Percentiles rank a stretch among this genome's conserved stretches.
phyloP scores from a whole-genome alignment of 768 basidiomycete genomes.

The Hirschioporus abietinus region DNA sequence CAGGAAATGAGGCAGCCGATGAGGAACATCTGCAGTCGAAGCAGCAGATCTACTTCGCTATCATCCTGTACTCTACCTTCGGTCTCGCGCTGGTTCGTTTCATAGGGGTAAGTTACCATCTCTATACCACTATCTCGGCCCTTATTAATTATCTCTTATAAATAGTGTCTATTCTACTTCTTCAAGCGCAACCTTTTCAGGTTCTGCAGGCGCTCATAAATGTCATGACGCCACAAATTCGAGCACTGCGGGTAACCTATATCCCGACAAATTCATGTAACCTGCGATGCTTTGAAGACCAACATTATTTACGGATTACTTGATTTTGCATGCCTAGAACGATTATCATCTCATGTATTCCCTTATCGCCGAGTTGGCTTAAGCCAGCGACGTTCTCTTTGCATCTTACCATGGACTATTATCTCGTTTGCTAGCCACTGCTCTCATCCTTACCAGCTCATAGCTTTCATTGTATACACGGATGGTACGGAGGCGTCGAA shows the following conservation, averaged over 20 bases:
- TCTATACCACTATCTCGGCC: background rate
- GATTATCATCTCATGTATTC: background rate
- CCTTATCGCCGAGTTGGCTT: background rate
- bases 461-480: background rate
- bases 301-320: background rate
- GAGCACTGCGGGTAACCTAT: background rate
- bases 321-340: background rate
- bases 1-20: constrained; percentile 34
- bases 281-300: background rate
- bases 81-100: constrained; percentile 68
- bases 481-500: background rate
- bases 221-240: constrained; percentile 5
- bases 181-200: constrained; percentile 80
- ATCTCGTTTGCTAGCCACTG: background rate
- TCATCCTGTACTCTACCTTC: constrained; percentile 81
- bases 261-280: background rate
- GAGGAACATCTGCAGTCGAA: constrained; percentile 30
- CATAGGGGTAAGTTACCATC: constrained; percentile 51
- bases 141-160: constrained; percentile 8
- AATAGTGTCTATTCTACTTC: constrained; percentile 76
- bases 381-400: background rate
- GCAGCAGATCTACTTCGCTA: constrained; percentile 63
- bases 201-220: constrained; percentile 70
- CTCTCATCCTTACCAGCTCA: background rate
- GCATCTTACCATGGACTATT: background rate